These are phyloP conservation scores for Epichloe typhina DNA, from an alignment of 2,329 filamentous ascomycete genomes.

Conservation along the genomic window DNA sequence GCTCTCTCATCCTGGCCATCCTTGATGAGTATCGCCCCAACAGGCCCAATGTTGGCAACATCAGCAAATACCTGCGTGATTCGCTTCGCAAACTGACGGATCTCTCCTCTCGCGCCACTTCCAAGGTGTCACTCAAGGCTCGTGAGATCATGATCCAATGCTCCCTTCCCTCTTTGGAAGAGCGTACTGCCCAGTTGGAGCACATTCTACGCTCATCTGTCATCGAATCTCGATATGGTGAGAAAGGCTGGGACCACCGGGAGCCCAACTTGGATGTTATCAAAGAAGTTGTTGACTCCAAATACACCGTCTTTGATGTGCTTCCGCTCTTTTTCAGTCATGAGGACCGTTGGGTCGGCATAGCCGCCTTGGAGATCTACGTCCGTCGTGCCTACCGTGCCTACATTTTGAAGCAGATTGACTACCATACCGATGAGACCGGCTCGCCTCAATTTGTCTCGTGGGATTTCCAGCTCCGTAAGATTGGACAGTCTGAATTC, in stretches of 20 bases:
- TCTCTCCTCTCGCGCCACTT: constrained; percentile 63
- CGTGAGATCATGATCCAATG: constrained; percentile 96
- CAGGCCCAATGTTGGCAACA: constrained; percentile 77
- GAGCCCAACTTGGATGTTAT: constrained; percentile 82
- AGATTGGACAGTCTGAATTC: constrained; percentile 84
- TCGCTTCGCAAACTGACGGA: constrained; percentile 79
- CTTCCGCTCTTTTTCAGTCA: constrained; percentile 91
- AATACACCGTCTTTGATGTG: constrained; percentile 97
- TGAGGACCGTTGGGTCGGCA: constrained; percentile 82
- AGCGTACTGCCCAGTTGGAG: constrained; percentile 93
- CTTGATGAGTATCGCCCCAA: constrained; percentile 92
- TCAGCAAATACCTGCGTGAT: constrained; percentile 75
- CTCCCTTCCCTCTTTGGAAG: constrained; percentile 87
- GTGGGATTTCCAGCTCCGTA: constrained; percentile 93
- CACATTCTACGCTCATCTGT: constrained; percentile 94
- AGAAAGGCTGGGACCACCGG: constrained; percentile 92
- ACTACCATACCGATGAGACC: constrained; percentile 73
- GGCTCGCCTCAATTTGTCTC: constrained; percentile 61
- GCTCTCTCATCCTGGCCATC: constrained; percentile 81
- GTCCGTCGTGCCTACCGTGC: constrained; percentile 93
- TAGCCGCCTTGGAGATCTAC: constrained; percentile 92
- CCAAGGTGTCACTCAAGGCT: constrained; percentile 94
- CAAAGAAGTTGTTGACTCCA: constrained; percentile 96
- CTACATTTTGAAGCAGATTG: constrained; percentile 77
- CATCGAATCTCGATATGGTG: constrained; percentile 91